These are phyloP conservation scores for Amanita pallidorosea DNA, from an alignment of 768 basidiomycete genomes.

Conservation along the genomic window DNA sequence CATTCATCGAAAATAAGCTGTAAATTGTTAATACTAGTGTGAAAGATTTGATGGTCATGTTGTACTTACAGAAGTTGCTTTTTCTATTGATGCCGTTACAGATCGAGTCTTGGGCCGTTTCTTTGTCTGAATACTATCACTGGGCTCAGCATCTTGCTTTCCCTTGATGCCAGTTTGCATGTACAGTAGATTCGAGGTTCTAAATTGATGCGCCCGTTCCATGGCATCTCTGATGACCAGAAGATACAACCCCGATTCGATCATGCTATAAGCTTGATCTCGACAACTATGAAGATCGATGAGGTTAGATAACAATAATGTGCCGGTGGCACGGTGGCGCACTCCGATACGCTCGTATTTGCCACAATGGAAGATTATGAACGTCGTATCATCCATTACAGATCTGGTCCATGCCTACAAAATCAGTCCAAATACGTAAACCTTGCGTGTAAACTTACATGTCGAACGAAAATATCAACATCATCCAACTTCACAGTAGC, in stretches of 20 bases:
- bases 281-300: neutral
- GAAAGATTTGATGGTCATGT: too few species aligned
- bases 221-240: neutral
- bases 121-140: too few species aligned
- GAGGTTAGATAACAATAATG: neutral
- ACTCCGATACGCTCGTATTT: conserved; percentile 1
- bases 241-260: neutral
- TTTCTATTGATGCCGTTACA: neutral
- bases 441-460: too few species aligned
- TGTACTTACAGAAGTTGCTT: neutral
- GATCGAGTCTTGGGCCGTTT: neutral
- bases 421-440: too few species aligned
- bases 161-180: too few species aligned
- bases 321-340: neutral
- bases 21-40: neutral
- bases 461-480: too few species aligned
- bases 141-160: too few species aligned
- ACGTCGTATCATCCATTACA: neutral
- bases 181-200: neutral
- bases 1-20: neutral
- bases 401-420: neutral
- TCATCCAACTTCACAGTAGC: too few species aligned
- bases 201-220: neutral
- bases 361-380: neutral
- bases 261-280: neutral